Percentiles rank a stretch among this genome's conserved stretches.
Conservation (phyloP, 2,329 filamentous ascomycete species). For the Exophiala viscosa region DNA sequence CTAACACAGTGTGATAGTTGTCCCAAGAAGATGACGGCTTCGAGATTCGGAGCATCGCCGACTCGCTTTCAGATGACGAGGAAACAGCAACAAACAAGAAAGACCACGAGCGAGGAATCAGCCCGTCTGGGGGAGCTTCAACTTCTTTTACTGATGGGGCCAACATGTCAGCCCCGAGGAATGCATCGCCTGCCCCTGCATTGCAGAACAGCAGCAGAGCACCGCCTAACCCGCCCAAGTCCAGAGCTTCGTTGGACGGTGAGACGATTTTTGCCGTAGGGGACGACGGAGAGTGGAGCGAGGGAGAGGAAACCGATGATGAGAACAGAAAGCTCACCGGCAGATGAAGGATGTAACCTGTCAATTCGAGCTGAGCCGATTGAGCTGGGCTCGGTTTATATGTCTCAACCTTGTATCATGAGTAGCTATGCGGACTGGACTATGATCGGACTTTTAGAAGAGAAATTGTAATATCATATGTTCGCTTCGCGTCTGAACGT, state of each 20-base stretch:
- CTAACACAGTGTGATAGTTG: constrained; percentile 53
- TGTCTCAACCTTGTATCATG: not conserved
- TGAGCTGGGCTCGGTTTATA: not conserved
- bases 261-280: constrained; percentile 96
- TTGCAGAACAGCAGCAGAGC: constrained; percentile 19
- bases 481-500: not conserved
- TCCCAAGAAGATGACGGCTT: constrained; percentile 98
- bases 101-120: constrained; percentile 29
- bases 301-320: constrained; percentile 58
- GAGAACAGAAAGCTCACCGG: constrained; percentile 50
- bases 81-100: constrained; percentile 34
- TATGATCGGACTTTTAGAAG: not conserved
- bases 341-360: constrained; percentile 29
- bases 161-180: constrained; percentile 4
- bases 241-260: constrained; percentile 67
- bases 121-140: constrained; percentile 18
- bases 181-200: constrained; percentile 12
- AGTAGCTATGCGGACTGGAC: not conserved
- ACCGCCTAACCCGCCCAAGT: constrained; percentile 35
- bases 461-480: constrained; percentile 1
- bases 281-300: constrained; percentile 77
- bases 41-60: constrained; percentile 84
- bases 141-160: constrained; percentile 26
- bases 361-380: not conserved
- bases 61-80: constrained; percentile 49